Percentiles rank a stretch among this genome's conserved stretches.
Conservation (phyloP, 352 stramenopile species). For the Thraustotheca clavata region DNA sequence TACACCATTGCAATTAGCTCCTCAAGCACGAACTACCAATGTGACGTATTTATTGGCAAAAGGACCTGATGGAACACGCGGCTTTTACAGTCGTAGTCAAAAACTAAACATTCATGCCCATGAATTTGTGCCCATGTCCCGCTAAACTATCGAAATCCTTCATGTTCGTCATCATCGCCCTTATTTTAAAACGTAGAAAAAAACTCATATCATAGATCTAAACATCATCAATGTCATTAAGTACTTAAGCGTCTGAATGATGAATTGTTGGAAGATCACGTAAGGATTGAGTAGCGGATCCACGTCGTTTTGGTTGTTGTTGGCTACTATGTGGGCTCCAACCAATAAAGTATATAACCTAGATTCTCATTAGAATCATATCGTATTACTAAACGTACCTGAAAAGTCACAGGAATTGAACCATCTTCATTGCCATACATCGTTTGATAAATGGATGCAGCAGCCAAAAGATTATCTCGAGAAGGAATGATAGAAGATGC, state of each 20-base stretch:
- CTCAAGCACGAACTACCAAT: background rate
- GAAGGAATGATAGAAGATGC: constrained; percentile 27
- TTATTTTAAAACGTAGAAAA: too few species aligned
- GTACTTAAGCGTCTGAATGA: background rate
- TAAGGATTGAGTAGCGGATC: constrained; percentile 64
- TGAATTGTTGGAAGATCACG: constrained; percentile 47
- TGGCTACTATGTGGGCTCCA: constrained; percentile 95
- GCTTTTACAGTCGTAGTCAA: constrained; percentile 21
- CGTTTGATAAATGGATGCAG: constrained; percentile 92
- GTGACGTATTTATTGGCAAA: constrained; percentile 20
- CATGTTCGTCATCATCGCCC: background rate
- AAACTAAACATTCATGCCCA: constrained; percentile 17
- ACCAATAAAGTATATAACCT: constrained; percentile 96
- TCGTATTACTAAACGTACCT: constrained; percentile 29
- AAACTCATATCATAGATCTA: too few species aligned
- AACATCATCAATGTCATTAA: background rate
- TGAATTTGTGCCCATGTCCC: constrained; percentile 18
- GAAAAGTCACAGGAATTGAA: constrained; percentile 91
- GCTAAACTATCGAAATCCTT: background rate
- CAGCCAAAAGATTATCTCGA: constrained; percentile 89
- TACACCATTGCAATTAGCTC: background rate
- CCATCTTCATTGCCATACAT: constrained; percentile 85
- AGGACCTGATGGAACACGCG: constrained; percentile 17
- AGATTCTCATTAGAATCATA: background rate
- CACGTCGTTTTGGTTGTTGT: constrained; percentile 83